phyloP scores from a whole-genome alignment of 441 rosid species.

The Cnidoscolus chayamansa region DNA sequence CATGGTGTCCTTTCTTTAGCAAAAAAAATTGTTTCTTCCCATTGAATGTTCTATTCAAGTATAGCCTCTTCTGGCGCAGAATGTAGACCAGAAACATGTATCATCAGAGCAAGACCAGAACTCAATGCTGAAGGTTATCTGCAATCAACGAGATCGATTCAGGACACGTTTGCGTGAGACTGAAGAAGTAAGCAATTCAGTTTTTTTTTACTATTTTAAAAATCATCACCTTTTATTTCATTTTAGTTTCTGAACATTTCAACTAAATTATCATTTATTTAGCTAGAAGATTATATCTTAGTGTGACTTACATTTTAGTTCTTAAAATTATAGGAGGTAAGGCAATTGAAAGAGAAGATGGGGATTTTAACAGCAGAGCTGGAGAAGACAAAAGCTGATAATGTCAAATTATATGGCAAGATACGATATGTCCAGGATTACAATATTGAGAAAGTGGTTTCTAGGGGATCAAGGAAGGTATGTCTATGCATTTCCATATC shows the following conservation, averaged over 20 bases:
- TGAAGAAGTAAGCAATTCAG: slow-evolving; percentile 64
- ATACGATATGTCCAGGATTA: slow-evolving; percentile 96
- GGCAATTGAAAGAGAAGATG: slow-evolving; percentile 84
- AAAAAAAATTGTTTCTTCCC: slow-evolving; percentile 5
- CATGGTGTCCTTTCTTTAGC: slow-evolving; percentile 3
- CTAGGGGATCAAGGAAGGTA: slow-evolving; percentile 93
- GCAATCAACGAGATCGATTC: slow-evolving; percentile 94
- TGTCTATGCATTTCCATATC: slow-evolving; percentile 14
- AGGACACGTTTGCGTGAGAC: slow-evolving; percentile 81
- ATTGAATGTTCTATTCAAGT: background rate
- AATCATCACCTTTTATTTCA: slow-evolving; percentile 11
- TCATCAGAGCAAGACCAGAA: slow-evolving; percentile 88
- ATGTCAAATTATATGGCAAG: slow-evolving; percentile 92
- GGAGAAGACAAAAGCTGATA: slow-evolving; percentile 93
- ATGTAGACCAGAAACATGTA: slow-evolving; percentile 62
- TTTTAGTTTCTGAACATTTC: slow-evolving; percentile 5
- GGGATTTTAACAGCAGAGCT: slow-evolving; percentile 71
- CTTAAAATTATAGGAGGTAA: slow-evolving; percentile 54
- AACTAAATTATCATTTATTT: slow-evolving; percentile 2
- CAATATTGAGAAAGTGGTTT: slow-evolving; percentile 86
- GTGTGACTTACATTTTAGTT: slow-evolving; percentile 15
- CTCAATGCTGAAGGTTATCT: slow-evolving; percentile 97
- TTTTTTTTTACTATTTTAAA: background rate
- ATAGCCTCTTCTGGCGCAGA: slow-evolving; percentile 39
- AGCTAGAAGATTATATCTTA: slow-evolving; percentile 4